Conservation (phyloP, 1,284 basidiomycete genomes). For the Melampsora occidentalis region DNA sequence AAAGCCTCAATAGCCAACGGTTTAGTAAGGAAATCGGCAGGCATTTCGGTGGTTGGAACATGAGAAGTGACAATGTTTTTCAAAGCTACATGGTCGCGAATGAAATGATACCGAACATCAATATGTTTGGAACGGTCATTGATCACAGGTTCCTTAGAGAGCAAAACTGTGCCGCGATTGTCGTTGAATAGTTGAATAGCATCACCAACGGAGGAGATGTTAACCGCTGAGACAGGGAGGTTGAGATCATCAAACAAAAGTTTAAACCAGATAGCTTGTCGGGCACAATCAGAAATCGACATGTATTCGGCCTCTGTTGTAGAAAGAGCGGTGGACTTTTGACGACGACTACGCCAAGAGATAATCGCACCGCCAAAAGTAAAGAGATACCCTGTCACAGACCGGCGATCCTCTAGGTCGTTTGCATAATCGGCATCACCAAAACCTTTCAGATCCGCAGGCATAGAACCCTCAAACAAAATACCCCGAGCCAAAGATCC, state of each 20-base stretch:
- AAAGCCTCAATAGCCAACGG: background rate
- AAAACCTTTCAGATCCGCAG: background rate
- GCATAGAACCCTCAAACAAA: background rate
- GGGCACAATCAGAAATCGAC: background rate
- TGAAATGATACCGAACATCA: conserved; percentile 1
- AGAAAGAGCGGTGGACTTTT: background rate
- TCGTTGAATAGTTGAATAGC: background rate
- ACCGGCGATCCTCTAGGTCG: background rate
- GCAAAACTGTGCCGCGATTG: background rate
- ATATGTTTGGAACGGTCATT: conserved; percentile 6
- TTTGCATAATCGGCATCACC: background rate
- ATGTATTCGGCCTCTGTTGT: background rate
- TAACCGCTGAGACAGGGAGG: too few relatives aligned
- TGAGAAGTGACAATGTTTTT: background rate
- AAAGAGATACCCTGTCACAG: background rate
- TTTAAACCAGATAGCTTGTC: background rate
- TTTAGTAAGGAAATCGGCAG: conserved; percentile 1
- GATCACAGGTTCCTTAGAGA: background rate
- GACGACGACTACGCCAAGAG: background rate
- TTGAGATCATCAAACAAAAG: background rate
- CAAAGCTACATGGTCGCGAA: background rate
- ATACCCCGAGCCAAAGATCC: too few relatives aligned
- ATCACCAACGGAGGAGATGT: background rate
- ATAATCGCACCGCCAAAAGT: background rate
- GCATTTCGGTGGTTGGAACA: background rate